phyloP scores from a whole-genome alignment of 306 rosid species.

The Adenanthera pavonina region DNA sequence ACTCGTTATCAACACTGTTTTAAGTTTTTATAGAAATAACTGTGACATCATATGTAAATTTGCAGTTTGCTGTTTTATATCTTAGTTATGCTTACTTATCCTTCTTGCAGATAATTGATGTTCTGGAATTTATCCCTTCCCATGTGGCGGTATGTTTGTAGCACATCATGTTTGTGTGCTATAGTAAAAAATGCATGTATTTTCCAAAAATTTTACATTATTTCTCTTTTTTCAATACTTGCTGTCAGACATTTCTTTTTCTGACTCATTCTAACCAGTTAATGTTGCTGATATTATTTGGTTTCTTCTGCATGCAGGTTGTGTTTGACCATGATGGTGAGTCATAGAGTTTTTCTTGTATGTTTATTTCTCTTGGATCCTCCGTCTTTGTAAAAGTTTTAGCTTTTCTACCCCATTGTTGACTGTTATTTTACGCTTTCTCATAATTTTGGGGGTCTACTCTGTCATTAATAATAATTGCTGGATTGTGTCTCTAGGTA shows the following conservation, averaged over 20 bases:
- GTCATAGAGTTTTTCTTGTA: conserved; percentile 47
- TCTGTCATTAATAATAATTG: conserved; percentile 4
- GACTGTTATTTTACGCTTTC: conserved; percentile 17
- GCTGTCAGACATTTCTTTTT: conserved; percentile 1
- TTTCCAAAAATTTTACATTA: not conserved
- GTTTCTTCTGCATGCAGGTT: conserved; percentile 41
- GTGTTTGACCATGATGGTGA: conserved; percentile 99
- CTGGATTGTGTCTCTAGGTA: conserved; percentile 13
- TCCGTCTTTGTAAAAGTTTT: conserved; percentile 8
- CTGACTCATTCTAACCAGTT: conserved; percentile 2
- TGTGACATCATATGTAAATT: not conserved
- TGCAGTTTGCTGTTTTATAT: conserved; percentile 21
- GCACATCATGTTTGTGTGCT: conserved; percentile 26
- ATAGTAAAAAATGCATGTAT: not conserved
- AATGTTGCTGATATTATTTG: conserved; percentile 34
- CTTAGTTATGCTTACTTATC: conserved; percentile 28
- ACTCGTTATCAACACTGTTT: not conserved
- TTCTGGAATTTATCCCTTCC: conserved; percentile 85
- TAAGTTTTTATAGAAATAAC: conserved; percentile 20
- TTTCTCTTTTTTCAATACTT: conserved; percentile 8
- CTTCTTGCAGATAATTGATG: conserved; percentile 86
- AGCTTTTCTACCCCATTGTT: conserved; percentile 9
- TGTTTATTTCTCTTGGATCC: conserved; percentile 33
- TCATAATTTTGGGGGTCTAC: conserved; percentile 6
- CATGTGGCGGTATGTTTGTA: conserved; percentile 85